phyloP scores from a whole-genome alignment of 148 eudicot species.

The Fagopyrum homotropicum region DNA sequence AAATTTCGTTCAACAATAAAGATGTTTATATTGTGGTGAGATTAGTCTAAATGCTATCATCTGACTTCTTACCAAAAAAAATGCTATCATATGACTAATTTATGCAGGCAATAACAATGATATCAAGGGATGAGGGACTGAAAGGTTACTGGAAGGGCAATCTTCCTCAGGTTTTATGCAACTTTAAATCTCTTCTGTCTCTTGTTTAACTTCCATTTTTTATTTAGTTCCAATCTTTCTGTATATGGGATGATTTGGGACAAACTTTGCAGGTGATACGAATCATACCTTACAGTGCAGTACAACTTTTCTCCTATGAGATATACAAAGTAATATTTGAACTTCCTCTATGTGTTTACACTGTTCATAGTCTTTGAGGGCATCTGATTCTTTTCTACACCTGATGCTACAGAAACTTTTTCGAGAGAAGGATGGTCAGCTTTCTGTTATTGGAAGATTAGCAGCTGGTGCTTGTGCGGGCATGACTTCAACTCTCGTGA shows the following conservation, averaged over 20 bases:
- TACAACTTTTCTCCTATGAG: conserved; percentile 86
- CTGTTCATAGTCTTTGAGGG: not conserved
- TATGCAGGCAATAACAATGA: conserved; percentile 53
- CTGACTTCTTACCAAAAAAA: not conserved
- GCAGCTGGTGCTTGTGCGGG: conserved; percentile 88
- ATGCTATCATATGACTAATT: not conserved
- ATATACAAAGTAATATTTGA: conserved; percentile 59
- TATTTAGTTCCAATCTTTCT: not conserved
- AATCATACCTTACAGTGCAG: conserved; percentile 86
- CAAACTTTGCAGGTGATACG: conserved; percentile 60
- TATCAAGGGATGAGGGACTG: conserved; percentile 76
- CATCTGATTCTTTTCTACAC: conserved; percentile 17
- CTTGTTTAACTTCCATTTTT: not conserved
- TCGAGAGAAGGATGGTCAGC: conserved; percentile 71
- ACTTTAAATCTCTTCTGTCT: conserved; percentile 12
- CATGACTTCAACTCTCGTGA: conserved; percentile 86
- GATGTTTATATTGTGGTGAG: not conserved
- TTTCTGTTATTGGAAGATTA: conserved; percentile 72
- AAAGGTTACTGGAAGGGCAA: conserved; percentile 98
- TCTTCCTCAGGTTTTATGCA: conserved; percentile 74
- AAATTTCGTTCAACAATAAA: not conserved
- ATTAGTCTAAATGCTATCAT: not conserved
- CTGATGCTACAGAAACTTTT: conserved; percentile 54
- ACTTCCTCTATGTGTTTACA: not conserved
- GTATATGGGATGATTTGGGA: not conserved